These are phyloP conservation scores for Baudoinia panamericana DNA, from an alignment of 495 filamentous ascomycete genomes.

Conservation along the genomic window DNA sequence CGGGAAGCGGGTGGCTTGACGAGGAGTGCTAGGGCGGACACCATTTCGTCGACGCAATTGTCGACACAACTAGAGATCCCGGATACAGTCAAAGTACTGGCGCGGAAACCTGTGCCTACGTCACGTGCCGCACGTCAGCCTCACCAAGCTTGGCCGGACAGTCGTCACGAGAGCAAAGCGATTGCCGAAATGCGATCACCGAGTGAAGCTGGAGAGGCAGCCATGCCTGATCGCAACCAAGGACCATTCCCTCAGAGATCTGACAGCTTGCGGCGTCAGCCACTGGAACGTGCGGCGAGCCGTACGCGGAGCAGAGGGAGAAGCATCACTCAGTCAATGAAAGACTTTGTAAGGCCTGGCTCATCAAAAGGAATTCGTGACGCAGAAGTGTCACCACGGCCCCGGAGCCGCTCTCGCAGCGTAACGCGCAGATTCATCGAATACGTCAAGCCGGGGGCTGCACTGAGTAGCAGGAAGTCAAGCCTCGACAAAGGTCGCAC, in stretches of 20 bases:
- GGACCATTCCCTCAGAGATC: no score
- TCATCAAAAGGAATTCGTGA: conserved; percentile 7
- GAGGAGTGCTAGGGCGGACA: conserved; percentile 1
- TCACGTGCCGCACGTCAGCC: neutral
- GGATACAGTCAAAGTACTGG: neutral
- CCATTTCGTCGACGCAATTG: conserved; percentile 9
- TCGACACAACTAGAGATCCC: conserved; percentile 6
- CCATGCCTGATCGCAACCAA: no score
- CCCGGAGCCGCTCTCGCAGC: conserved; percentile 20
- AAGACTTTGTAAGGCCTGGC: conserved; percentile 9
- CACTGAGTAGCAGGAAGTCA: conserved; percentile 13
- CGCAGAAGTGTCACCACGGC: conserved; percentile 6
- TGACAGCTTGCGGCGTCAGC: no score
- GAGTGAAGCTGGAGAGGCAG: no score
- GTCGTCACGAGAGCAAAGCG: no score
- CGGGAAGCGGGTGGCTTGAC: neutral
- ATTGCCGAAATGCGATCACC: no score
- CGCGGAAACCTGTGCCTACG: conserved; percentile 8
- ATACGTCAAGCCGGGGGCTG: conserved; percentile 25
- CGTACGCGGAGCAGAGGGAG: conserved; percentile 11
- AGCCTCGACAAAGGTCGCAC: conserved; percentile 7
- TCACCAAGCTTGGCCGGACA: no score
- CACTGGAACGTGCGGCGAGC: no score
- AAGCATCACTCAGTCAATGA: conserved; percentile 8
- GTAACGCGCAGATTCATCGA: conserved; percentile 22